phyloP scores from a whole-genome alignment of 495 filamentous ascomycete species.

The Neurospora cerealis region DNA sequence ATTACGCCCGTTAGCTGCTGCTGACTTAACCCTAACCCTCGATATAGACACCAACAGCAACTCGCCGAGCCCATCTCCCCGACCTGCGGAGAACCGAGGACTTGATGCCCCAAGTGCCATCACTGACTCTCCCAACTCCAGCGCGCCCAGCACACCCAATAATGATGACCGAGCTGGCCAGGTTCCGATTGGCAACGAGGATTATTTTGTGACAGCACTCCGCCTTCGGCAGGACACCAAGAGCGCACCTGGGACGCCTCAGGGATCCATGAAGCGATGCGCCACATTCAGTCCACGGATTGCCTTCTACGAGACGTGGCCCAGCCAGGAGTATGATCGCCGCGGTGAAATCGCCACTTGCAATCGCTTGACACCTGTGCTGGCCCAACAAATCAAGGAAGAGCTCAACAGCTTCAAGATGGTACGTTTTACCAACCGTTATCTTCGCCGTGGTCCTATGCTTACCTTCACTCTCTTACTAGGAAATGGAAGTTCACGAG shows the following conservation, averaged over 20 bases:
- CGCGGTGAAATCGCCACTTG: slow-evolving; percentile 95
- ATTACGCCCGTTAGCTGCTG: background rate
- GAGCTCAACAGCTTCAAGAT: slow-evolving; percentile 99
- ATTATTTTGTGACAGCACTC: slow-evolving; percentile 76
- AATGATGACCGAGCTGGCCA: slow-evolving; percentile 61
- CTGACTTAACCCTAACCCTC: slow-evolving; percentile 4
- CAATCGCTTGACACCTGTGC: slow-evolving; percentile 92
- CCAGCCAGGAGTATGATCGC: slow-evolving; percentile 88
- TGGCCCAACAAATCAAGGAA: slow-evolving; percentile 99
- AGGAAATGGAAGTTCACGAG: slow-evolving; percentile 99
- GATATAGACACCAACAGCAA: slow-evolving; percentile 39
- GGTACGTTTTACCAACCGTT: slow-evolving; percentile 45
- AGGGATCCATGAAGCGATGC: slow-evolving; percentile 52
- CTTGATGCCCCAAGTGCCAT: slow-evolving; percentile 44
- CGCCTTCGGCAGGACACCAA: slow-evolving; percentile 58
- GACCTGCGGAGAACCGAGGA: slow-evolving; percentile 42
- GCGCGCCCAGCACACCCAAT: slow-evolving; percentile 69
- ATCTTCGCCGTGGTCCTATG: background rate
- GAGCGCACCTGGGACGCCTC: slow-evolving; percentile 70
- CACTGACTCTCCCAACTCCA: slow-evolving; percentile 71
- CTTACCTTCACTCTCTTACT: slow-evolving; percentile 17
- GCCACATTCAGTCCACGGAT: slow-evolving; percentile 91
- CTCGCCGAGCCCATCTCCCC: slow-evolving; percentile 51
- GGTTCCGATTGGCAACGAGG: slow-evolving; percentile 66
- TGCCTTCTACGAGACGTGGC: slow-evolving; percentile 93